Percentiles rank a stretch among this genome's conserved stretches.
Conservation (phyloP, 2,329 filamentous ascomycete species). For the Cladorrhinum sp. region DNA sequence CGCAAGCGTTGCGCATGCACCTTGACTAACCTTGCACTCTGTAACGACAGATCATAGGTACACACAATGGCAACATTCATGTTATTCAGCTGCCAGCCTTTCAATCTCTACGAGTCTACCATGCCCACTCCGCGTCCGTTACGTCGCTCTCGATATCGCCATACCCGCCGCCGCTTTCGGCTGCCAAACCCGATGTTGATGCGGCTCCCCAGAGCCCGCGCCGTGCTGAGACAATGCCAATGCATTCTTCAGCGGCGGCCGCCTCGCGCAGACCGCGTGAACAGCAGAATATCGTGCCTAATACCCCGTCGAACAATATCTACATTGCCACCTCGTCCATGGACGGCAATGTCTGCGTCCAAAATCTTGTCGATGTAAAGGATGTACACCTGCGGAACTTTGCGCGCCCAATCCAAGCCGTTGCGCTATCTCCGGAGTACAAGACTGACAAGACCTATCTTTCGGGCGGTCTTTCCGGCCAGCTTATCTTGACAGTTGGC, state of each 20-base stretch:
- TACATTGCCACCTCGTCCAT: slow-evolving; percentile 92
- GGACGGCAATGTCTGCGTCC: slow-evolving; percentile 92
- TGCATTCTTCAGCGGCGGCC: slow-evolving; percentile 46
- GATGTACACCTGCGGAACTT: slow-evolving; percentile 93
- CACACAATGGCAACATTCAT: slow-evolving; percentile 95
- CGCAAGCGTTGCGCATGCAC: slow-evolving; percentile 32
- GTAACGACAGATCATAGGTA: slow-evolving; percentile 70
- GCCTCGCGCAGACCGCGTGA: slow-evolving; percentile 53
- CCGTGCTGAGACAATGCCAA: slow-evolving; percentile 37
- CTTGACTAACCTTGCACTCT: slow-evolving; percentile 6
- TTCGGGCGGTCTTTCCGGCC: slow-evolving; percentile 85
- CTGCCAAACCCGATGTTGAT: slow-evolving; percentile 40
- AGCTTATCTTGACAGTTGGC: slow-evolving; percentile 80
- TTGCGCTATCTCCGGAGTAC: slow-evolving; percentile 93
- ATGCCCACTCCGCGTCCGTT: slow-evolving; percentile 88
- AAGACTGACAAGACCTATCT: slow-evolving; percentile 85
- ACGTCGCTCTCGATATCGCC: slow-evolving; percentile 90
- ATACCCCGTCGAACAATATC: slow-evolving; percentile 83
- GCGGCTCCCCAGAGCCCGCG: slow-evolving; percentile 34
- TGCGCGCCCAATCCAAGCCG: slow-evolving; percentile 84
- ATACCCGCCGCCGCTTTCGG: slow-evolving; percentile 59
- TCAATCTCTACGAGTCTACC: slow-evolving; percentile 78
- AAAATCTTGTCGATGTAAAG: slow-evolving; percentile 80
- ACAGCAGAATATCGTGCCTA: slow-evolving; percentile 54
- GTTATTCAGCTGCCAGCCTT: slow-evolving; percentile 81